phyloP scores from a whole-genome alignment of 345 rosid species.

The Balakata baccata region DNA sequence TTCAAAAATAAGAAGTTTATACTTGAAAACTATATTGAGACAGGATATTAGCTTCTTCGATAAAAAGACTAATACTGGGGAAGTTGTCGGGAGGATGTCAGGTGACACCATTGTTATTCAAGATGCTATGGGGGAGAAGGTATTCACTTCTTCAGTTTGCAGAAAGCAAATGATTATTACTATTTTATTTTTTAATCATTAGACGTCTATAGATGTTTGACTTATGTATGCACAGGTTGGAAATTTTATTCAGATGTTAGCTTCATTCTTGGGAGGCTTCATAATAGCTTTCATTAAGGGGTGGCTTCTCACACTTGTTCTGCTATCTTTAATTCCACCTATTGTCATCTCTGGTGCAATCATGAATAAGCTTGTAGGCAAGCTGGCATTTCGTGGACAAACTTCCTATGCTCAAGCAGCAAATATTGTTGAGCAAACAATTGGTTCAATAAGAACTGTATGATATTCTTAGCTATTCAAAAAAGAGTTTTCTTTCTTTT shows the following conservation, averaged over 20 bases:
- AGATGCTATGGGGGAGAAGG: conserved; percentile 30
- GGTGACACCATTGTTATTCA: conserved; percentile 20
- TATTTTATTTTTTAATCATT: background rate
- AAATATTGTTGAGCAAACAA: conserved; percentile 11
- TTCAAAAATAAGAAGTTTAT: conserved; percentile 17
- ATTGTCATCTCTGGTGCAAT: conserved; percentile 16
- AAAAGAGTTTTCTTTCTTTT: too few relatives aligned
- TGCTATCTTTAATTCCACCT: conserved; percentile 18
- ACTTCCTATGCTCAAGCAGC: conserved; percentile 16
- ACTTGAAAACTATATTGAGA: conserved; percentile 15
- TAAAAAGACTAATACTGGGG: conserved; percentile 20
- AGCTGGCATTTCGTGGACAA: conserved; percentile 14
- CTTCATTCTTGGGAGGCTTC: conserved; percentile 18
- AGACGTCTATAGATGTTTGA: background rate
- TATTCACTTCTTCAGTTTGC: background rate
- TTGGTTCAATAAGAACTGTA: conserved; percentile 29
- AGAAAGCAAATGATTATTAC: background rate
- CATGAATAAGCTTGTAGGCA: conserved; percentile 7
- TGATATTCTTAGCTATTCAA: background rate
- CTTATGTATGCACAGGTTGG: conserved; percentile 20
- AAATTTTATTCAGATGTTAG: conserved; percentile 9
- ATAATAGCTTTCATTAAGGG: conserved; percentile 22
- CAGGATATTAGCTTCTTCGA: conserved; percentile 25
- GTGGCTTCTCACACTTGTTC: conserved; percentile 25
- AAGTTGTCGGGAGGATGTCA: conserved; percentile 19